Conservation (phyloP, 2,329 filamentous ascomycete genomes). For the Apiospora saccharicola region DNA sequence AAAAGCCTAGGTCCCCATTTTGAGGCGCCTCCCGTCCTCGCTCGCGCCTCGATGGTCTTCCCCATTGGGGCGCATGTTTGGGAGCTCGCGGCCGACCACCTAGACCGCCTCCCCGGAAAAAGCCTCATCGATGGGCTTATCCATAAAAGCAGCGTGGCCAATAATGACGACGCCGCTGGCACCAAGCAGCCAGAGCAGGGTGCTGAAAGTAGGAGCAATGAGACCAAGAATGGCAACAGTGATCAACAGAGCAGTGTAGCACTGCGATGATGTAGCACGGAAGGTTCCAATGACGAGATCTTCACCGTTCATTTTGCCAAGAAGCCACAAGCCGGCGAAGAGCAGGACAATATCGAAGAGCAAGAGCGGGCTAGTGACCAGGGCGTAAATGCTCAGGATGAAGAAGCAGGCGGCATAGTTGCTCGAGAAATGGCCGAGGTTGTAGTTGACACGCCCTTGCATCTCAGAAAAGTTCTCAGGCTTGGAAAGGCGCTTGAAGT, state of each 20-base stretch:
- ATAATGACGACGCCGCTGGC: constrained; percentile 93
- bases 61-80: constrained; percentile 90
- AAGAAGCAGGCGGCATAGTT: constrained; percentile 95
- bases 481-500: constrained; percentile 95
- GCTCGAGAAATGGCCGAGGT: constrained; percentile 95
- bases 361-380: constrained; percentile 85
- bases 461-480: constrained; percentile 89
- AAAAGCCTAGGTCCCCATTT: constrained; percentile 49
- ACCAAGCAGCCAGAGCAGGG: constrained; percentile 93
- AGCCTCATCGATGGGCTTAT: constrained; percentile 99
- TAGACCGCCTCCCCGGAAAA: constrained; percentile 99
- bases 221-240: constrained; percentile 86
- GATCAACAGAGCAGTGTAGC: constrained; percentile 88
- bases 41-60: constrained; percentile 97
- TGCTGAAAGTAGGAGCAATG: constrained; percentile 83
- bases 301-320: constrained; percentile 86
- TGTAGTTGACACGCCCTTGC: constrained; percentile 95
- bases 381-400: constrained; percentile 94
- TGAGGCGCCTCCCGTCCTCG: constrained; percentile 68
- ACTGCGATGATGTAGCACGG: constrained; percentile 86
- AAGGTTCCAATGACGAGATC: constrained; percentile 88
- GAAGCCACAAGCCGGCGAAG: constrained; percentile 85
- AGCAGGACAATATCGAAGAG: constrained; percentile 94
- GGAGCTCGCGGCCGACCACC: constrained; percentile 99
- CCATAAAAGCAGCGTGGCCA: constrained; percentile 94